Percentiles rank a stretch among this genome's conserved stretches.
Conservation (phyloP, 768 basidiomycete genomes). For the Termitomyces sp. region DNA sequence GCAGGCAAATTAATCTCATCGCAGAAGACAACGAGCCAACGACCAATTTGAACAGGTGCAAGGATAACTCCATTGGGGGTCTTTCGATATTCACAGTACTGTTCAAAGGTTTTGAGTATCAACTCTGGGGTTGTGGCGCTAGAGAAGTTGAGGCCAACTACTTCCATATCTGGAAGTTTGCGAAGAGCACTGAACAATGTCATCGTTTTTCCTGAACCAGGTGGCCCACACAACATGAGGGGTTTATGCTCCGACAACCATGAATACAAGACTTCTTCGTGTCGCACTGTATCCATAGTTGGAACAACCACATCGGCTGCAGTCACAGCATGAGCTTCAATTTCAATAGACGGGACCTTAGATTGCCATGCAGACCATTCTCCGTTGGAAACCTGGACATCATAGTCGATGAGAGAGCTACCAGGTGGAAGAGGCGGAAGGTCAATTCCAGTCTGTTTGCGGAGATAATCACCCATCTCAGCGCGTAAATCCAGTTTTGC, state of each 20-base stretch:
- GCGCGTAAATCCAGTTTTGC: constrained; percentile 87
- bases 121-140: constrained; percentile 98
- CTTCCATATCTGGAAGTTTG: constrained; percentile 97
- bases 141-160: constrained; percentile 98
- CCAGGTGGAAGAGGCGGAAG: constrained; percentile 72
- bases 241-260: constrained; percentile 99
- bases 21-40: constrained; percentile 99
- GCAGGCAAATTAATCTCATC: constrained; percentile 99
- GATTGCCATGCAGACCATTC: constrained; percentile 93
- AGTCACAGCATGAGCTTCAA: constrained; percentile 94
- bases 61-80: constrained; percentile 97
- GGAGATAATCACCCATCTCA: constrained; percentile 83
- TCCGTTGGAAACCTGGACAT: constrained; percentile 79
- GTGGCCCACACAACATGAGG: constrained; percentile 95
- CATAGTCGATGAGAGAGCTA: constrained; percentile 89
- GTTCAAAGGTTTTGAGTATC: constrained; percentile 98
- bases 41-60: constrained; percentile 89
- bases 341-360: constrained; percentile 90
- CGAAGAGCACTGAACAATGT: constrained; percentile 96
- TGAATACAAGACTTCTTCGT: constrained; percentile 97
- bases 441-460: constrained; percentile 84
- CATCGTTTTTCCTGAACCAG: constrained; percentile 99
- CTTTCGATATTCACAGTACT: constrained; percentile 98
- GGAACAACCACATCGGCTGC: constrained; percentile 97
- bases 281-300: constrained; percentile 96